These are phyloP conservation scores for Gonium pectorale DNA, from an alignment of 139 green algal genomes.

Conservation along the genomic window DNA sequence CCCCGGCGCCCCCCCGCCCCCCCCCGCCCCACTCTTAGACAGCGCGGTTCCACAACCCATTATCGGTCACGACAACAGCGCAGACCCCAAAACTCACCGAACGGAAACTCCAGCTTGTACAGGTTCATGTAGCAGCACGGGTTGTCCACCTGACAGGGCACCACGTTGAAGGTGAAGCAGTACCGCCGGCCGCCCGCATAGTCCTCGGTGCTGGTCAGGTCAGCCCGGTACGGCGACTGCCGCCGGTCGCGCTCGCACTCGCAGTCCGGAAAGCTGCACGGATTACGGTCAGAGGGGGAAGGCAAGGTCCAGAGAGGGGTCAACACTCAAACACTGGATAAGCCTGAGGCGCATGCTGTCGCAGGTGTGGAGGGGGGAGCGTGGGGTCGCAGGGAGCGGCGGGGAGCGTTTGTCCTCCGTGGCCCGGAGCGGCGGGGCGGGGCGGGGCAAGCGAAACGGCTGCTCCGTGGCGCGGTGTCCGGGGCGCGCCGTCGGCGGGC, in stretches of 20 bases:
- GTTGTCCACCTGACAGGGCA: slow-evolving; percentile 5
- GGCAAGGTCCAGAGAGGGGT: neutral
- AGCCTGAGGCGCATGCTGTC: neutral
- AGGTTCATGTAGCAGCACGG: slow-evolving; percentile 40
- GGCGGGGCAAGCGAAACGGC: neutral
- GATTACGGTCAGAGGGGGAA: neutral
- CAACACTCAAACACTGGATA: neutral
- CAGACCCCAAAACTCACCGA: slow-evolving; percentile 27
- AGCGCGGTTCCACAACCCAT: no score
- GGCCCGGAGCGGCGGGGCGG: no score
- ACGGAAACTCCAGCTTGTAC: slow-evolving; percentile 44
- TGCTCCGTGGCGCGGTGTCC: neutral
- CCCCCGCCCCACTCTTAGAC: no score
- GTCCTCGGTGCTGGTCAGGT: neutral
- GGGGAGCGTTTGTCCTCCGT: neutral
- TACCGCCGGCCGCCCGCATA: slow-evolving; percentile 19
- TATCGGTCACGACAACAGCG: no score
- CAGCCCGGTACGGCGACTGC: slow-evolving; percentile 17
- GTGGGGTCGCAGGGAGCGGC: neutral
- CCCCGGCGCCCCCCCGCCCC: no score
- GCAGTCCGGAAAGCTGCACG: slow-evolving; percentile 30
- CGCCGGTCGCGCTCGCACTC: neutral
- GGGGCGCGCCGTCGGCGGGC: no score
- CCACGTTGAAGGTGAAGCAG: slow-evolving; percentile 35
- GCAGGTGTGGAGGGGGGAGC: neutral